A percentile compares a stretch with the other conserved stretches of the same genome.
Conservation (phyloP, 768 basidiomycete species). For the Phanerochaete sordida region DNA sequence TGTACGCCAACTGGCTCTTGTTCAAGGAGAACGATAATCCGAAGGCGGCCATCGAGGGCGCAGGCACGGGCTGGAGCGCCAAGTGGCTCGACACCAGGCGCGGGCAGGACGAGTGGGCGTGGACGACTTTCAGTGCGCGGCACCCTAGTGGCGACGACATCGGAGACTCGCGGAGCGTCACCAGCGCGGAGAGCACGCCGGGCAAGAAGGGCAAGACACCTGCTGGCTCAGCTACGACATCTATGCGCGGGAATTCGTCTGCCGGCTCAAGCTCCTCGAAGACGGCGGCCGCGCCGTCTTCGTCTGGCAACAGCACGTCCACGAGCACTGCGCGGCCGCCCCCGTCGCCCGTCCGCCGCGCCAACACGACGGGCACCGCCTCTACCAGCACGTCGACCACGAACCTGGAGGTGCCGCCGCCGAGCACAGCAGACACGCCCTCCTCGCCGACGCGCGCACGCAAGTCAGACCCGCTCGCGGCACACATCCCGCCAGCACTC, state of each 20-base stretch:
- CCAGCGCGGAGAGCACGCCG: slow-evolving; percentile 45
- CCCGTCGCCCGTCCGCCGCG: slow-evolving; percentile 17
- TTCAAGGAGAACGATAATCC: slow-evolving; percentile 73
- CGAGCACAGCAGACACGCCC: slow-evolving; percentile 1
- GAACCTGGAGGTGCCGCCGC: slow-evolving; percentile 6
- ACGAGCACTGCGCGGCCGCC: slow-evolving; percentile 9
- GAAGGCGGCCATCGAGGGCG: slow-evolving; percentile 59
- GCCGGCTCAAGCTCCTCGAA: slow-evolving; percentile 13
- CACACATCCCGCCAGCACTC: slow-evolving; percentile 36
- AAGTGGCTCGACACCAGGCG: slow-evolving; percentile 43
- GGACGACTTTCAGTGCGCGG: slow-evolving; percentile 55
- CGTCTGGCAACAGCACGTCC: background rate
- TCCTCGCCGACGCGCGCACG: slow-evolving; percentile 27
- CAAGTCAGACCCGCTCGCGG: slow-evolving; percentile 29
- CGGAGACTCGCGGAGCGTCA: slow-evolving; percentile 45
- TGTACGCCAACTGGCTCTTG: slow-evolving; percentile 71
- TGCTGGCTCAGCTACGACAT: slow-evolving; percentile 12
- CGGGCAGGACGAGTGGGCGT: slow-evolving; percentile 59
- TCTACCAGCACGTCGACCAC: slow-evolving; percentile 3
- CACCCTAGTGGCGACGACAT: slow-evolving; percentile 30
- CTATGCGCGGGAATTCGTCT: slow-evolving; percentile 7
- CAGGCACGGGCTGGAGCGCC: slow-evolving; percentile 64
- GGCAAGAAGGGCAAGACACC: slow-evolving; percentile 10
- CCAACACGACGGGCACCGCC: slow-evolving; percentile 1
- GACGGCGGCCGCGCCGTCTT: slow-evolving; percentile 2